phyloP scores from a whole-genome alignment of 768 basidiomycete genomes.

The Crucibulum laeve region DNA sequence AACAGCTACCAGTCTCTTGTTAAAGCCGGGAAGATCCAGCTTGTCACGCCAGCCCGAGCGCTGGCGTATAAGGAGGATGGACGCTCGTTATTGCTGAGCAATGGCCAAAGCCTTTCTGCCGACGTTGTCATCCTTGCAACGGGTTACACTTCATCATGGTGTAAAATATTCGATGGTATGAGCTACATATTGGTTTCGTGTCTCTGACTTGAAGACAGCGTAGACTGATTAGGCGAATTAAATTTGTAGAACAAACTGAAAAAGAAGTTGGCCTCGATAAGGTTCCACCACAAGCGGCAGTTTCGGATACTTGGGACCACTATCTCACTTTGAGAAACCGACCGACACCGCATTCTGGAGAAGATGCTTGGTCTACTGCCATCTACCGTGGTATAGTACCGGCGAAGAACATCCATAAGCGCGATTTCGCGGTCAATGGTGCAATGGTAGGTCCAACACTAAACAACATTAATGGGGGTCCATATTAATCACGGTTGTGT shows the following conservation, averaged over 20 bases:
- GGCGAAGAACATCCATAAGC: constrained; percentile 45
- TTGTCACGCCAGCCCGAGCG: constrained; percentile 40
- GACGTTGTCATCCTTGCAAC: constrained; percentile 52
- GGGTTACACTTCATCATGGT: constrained; percentile 60
- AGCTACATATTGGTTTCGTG: background rate
- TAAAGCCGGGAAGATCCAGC: constrained; percentile 40
- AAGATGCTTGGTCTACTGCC: constrained; percentile 35
- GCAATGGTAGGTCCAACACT: constrained; percentile 15
- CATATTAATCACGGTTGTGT: background rate
- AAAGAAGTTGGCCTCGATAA: constrained; percentile 46
- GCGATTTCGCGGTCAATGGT: constrained; percentile 64
- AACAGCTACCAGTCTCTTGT: constrained; percentile 49
- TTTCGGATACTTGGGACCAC: constrained; percentile 23
- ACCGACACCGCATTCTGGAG: constrained; percentile 25
- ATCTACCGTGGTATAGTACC: constrained; percentile 63
- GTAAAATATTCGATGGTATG: constrained; percentile 26
- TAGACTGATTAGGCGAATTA: background rate
- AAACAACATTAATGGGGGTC: background rate
- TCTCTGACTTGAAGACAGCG: too few relatives aligned
- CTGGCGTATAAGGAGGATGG: constrained; percentile 29
- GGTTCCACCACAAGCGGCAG: constrained; percentile 20
- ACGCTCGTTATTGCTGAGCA: constrained; percentile 33
- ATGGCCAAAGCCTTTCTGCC: constrained; percentile 37
- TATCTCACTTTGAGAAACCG: constrained; percentile 36
- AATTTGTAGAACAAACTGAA: constrained; percentile 37